Evolutionary conservation across 345 rosid species (phyloP).

Genomic region (Mallotus nudiflorus): DNA sequence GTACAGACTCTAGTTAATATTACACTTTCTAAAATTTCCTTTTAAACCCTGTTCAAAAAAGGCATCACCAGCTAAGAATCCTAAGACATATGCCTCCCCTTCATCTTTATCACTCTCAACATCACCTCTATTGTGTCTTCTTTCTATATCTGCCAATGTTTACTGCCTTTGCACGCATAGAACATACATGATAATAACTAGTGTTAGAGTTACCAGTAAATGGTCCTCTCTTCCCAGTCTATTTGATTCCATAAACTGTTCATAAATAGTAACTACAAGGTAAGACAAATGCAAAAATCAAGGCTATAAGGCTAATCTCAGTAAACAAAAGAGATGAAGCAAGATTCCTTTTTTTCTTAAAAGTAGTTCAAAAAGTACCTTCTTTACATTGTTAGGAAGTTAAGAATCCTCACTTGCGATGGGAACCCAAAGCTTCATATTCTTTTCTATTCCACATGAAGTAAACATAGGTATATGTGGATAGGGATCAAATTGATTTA

Average conservation of each 20-base stretch:
- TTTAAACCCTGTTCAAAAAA: constrained; percentile 25
- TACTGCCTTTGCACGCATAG: constrained; percentile 66
- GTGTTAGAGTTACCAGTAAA: constrained; percentile 44
- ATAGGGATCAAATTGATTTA: constrained; percentile 61
- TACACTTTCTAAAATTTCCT: constrained; percentile 29
- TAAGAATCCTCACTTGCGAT: constrained; percentile 32
- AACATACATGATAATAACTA: constrained; percentile 66
- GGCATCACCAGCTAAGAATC: constrained; percentile 27
- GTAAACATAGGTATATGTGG: constrained; percentile 49
- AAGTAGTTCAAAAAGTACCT: constrained; percentile 32
- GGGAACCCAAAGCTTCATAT: constrained; percentile 58
- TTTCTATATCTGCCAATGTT: constrained; percentile 43
- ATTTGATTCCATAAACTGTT: constrained; percentile 64
- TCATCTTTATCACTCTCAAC: constrained; percentile 44
- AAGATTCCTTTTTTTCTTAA: not conserved
- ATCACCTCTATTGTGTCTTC: constrained; percentile 45
- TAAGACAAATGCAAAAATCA: not conserved
- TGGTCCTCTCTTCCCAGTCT: constrained; percentile 52
- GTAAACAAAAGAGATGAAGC: not conserved
- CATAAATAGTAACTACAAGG: not conserved
- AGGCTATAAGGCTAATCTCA: not conserved
- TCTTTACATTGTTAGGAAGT: constrained; percentile 43
- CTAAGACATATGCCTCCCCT: constrained; percentile 24
- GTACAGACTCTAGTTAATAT: constrained; percentile 31
- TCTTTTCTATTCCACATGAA: constrained; percentile 58